These are phyloP conservation scores for Prunus armeniaca DNA, from an alignment of 306 rosid species.

Conservation along the genomic window DNA sequence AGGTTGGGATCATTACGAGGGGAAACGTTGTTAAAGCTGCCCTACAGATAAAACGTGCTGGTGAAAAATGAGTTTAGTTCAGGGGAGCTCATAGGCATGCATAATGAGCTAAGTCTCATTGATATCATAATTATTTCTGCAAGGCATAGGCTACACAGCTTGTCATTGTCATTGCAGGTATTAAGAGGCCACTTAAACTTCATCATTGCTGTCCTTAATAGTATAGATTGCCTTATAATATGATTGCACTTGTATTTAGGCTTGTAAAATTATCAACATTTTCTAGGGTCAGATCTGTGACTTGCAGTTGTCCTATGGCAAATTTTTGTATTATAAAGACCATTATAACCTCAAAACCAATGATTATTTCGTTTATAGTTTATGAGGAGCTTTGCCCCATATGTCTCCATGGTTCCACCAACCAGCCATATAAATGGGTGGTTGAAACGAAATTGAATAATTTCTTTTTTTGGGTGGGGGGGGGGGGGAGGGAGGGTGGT, in stretches of 20 bases:
- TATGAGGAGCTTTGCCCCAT: neutral
- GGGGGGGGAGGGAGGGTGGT: too few relatives aligned
- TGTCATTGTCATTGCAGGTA: conserved; percentile 17
- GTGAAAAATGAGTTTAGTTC: conserved; percentile 27
- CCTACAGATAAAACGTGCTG: conserved; percentile 64
- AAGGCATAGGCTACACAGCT: neutral
- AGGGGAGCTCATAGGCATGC: conserved; percentile 7
- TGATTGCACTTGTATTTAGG: conserved; percentile 10
- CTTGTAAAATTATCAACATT: conserved; percentile 11
- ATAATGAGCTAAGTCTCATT: conserved; percentile 6
- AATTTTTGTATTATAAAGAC: conserved; percentile 6
- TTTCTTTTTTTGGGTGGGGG: too few relatives aligned
- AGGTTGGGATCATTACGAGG: conserved; percentile 92
- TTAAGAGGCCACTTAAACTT: conserved; percentile 15
- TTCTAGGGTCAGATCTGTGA: conserved; percentile 1
- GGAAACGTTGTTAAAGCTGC: conserved; percentile 93
- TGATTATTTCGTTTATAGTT: neutral
- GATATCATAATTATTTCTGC: conserved; percentile 17
- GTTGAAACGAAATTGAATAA: neutral
- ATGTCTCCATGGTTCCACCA: neutral
- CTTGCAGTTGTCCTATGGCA: neutral
- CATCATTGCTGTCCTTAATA: conserved; percentile 8
- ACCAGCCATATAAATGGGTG: neutral
- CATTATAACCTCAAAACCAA: neutral
- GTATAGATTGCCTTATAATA: conserved; percentile 15